These are phyloP conservation scores for Coffea canephora DNA, from an alignment of 257 asterid genomes.

Conservation along the genomic window DNA sequence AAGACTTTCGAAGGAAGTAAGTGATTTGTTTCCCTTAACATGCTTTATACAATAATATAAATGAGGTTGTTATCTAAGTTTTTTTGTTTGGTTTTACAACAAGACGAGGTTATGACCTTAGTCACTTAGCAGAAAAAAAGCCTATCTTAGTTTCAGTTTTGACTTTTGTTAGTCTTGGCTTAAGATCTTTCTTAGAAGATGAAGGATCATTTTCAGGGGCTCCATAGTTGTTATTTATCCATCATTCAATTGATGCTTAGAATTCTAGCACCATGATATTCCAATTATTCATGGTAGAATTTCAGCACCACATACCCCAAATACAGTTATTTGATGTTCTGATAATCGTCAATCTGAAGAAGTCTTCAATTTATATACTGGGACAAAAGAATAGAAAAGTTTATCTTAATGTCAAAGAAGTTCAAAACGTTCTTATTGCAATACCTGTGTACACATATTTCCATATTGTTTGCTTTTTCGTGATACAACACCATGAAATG, in stretches of 20 bases:
- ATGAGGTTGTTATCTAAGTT: not conserved
- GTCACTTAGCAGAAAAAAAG: not conserved
- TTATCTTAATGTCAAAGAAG: too few species aligned
- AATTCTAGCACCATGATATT: not conserved
- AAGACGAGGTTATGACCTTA: not conserved
- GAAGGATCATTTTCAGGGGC: not conserved
- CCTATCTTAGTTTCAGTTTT: not conserved
- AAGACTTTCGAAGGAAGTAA: slow-evolving; percentile 69
- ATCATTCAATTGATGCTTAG: not conserved
- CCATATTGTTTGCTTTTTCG: too few species aligned
- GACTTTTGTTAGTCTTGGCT: not conserved
- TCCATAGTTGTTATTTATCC: not conserved
- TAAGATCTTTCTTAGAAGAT: not conserved
- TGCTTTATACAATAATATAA: not conserved
- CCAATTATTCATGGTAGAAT: not conserved
- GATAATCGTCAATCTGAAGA: not conserved
- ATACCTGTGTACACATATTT: too few species aligned
- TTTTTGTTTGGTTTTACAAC: slow-evolving; percentile 3
- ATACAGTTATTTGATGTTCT: not conserved
- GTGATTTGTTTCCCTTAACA: slow-evolving; percentile 23
- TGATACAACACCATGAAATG: too few species aligned
- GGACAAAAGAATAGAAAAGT: too few species aligned
- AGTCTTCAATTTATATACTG: too few species aligned
- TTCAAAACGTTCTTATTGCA: too few species aligned
- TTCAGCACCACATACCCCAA: not conserved